These are phyloP conservation scores for Telfairia occidentalis DNA, from an alignment of 331 rosid genomes.

Conservation along the genomic window DNA sequence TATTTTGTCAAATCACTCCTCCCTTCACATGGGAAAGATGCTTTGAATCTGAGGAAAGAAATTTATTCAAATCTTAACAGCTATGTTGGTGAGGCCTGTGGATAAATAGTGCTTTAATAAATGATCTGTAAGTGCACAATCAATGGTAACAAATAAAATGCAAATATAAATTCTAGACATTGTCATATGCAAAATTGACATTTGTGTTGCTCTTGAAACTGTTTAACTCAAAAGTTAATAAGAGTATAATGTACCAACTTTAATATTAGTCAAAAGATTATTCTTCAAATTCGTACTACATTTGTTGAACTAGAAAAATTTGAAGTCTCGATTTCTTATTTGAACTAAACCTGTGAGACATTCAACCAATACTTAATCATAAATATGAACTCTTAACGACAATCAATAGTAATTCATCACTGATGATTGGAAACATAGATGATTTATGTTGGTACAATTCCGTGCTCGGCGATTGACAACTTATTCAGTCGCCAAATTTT, in stretches of 20 bases:
- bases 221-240: neutral
- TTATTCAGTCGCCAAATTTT: neutral
- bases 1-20: neutral
- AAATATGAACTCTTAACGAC: neutral
- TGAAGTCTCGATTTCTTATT: no score
- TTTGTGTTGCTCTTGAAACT: no score
- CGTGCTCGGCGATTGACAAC: neutral
- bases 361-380: neutral
- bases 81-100: neutral
- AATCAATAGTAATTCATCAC: neutral
- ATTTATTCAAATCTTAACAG: neutral
- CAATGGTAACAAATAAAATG: neutral
- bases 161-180: no score
- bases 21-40: neutral
- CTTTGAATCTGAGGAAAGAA: neutral
- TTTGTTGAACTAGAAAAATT: no score
- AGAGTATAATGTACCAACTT: no score
- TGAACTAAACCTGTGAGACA: no score
- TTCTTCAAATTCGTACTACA: no score
- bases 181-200: neutral
- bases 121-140: neutral
- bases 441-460: neutral
- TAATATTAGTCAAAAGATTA: no score
- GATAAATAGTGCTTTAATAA: neutral
- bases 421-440: neutral